These are phyloP conservation scores for Mariannaea elegans DNA, from an alignment of 2,329 filamentous ascomycete genomes.

Conservation along the genomic window DNA sequence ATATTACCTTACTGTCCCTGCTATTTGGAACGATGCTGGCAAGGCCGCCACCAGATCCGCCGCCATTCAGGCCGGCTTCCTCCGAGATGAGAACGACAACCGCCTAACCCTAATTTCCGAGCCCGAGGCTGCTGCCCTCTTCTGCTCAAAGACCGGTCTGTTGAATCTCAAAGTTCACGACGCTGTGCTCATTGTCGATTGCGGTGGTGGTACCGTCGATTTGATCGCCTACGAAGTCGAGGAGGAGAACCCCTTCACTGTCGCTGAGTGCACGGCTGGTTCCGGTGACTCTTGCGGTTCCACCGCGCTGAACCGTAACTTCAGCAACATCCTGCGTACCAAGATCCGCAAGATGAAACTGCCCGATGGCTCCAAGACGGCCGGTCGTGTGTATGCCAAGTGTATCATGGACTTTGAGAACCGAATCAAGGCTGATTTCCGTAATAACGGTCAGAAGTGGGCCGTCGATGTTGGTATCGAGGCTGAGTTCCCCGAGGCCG, in stretches of 20 bases:
- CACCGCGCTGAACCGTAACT: conserved; percentile 97
- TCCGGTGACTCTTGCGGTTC: conserved; percentile 98
- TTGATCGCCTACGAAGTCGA: conserved; percentile 99
- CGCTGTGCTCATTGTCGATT: conserved; percentile 97
- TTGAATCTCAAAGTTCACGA: conserved; percentile 98
- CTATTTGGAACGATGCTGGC: conserved; percentile 98
- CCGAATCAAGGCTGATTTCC: conserved; percentile 99
- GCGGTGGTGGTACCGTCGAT: conserved; percentile 97
- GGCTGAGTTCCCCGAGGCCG: conserved; percentile 95
- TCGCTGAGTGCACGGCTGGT: conserved; percentile 95
- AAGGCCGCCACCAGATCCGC: conserved; percentile 96
- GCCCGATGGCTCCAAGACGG: conserved; percentile 94
- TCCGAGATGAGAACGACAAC: conserved; percentile 98
- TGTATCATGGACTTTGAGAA: conserved; percentile 99
- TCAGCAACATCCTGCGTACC: conserved; percentile 95
- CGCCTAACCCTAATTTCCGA: conserved; percentile 93
- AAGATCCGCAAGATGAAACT: conserved; percentile 99
- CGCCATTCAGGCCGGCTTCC: conserved; percentile 95
- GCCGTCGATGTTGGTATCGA: conserved; percentile 98
- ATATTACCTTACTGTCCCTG: conserved; percentile 98
- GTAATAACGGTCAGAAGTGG: conserved; percentile 99
- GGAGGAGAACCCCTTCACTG: conserved; percentile 95
- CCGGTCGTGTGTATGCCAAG: conserved; percentile 98
- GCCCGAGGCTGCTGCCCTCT: conserved; percentile 95
- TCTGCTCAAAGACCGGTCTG: conserved; percentile 96